phyloP scores from a whole-genome alignment of 805 yeast species.

The Lachancea mirantina region DNA sequence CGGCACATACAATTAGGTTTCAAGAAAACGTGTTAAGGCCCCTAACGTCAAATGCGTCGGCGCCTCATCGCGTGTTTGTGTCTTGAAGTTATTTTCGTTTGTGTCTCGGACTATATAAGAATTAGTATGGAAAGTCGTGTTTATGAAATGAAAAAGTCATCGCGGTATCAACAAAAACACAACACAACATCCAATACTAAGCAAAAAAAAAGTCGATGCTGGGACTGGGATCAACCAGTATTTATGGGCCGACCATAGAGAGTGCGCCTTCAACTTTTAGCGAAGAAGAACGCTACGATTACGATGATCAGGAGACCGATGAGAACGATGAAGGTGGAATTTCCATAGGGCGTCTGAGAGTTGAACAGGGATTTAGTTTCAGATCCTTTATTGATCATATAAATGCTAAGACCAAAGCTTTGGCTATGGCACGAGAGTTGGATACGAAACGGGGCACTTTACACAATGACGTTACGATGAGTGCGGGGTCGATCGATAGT shows the following conservation, averaged over 20 bases:
- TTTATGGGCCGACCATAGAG: slow-evolving; percentile 4
- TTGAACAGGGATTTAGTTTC: slow-evolving; percentile 6
- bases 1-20: no score
- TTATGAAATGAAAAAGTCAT: no score
- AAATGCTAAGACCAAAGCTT: slow-evolving; percentile 16
- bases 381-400: slow-evolving; percentile 9
- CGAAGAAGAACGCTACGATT: slow-evolving; percentile 15
- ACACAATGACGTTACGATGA: slow-evolving; percentile 9
- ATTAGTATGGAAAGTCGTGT: no score
- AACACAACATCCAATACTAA: no score
- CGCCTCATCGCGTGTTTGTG: no score
- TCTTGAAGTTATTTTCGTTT: no score
- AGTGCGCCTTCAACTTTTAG: slow-evolving; percentile 5
- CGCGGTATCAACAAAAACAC: no score
- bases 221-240: slow-evolving; percentile 6
- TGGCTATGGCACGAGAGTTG: slow-evolving; percentile 17
- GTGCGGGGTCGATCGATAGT: slow-evolving; percentile 7
- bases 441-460: slow-evolving; percentile 15
- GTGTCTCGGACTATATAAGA: no score
- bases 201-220: no score
- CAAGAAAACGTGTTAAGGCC: no score
- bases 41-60: no score
- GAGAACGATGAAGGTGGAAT: slow-evolving; percentile 8
- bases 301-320: slow-evolving; percentile 13
- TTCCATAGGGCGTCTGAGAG: slow-evolving; percentile 2